Evolutionary conservation across 2,329 filamentous ascomycete species (phyloP).

Genomic region (Periconia sp.): DNA sequence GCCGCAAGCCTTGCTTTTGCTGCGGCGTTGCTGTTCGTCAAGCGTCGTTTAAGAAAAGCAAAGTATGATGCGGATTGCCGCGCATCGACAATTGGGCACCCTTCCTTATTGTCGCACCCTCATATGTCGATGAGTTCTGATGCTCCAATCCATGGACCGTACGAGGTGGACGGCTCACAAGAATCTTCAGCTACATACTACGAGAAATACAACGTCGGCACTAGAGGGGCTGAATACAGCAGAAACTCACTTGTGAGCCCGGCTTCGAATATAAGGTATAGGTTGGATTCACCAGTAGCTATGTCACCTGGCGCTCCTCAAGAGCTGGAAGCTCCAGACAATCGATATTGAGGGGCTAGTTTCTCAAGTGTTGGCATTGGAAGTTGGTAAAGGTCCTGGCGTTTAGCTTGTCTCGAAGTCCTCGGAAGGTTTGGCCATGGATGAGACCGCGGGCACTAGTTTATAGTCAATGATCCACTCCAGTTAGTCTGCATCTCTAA

Average conservation of each 20-base stretch:
- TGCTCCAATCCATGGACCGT: no score
- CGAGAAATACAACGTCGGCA: not conserved
- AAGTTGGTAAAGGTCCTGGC: no score
- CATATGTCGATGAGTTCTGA: not conserved
- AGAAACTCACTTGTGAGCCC: conserved; percentile 4
- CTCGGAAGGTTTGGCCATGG: no score
- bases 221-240: not conserved
- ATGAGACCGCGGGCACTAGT: no score
- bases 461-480: no score
- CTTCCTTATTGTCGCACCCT: not conserved
- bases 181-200: no score
- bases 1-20: conserved; percentile 9
- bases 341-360: no score
- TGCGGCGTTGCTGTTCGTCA: conserved; percentile 17
- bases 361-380: no score
- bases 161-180: not conserved
- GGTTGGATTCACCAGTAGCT: not conserved
- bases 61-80: conserved; percentile 9
- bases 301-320: not conserved
- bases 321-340: not conserved
- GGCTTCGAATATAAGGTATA: no score
- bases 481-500: no score
- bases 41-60: conserved; percentile 13
- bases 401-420: no score
- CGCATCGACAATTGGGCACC: not conserved